Evolutionary conservation across 768 basidiomycete species (phyloP), one percentile per base, ranked within the genome.

Genomic region (Xerocomellus intermedius): DNA sequence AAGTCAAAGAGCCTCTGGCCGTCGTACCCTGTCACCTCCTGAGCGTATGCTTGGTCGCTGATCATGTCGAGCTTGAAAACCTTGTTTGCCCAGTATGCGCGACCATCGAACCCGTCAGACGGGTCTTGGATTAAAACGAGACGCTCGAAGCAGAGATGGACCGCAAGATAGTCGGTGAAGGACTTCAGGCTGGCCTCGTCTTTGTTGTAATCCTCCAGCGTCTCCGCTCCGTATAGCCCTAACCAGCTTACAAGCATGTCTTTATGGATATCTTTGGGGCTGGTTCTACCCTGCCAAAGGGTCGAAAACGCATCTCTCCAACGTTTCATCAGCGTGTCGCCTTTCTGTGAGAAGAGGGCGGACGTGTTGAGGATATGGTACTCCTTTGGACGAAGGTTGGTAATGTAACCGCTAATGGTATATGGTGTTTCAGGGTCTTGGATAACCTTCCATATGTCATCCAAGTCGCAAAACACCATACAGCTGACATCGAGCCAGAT

Each of bases 401-500:
- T 51, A 21, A 51, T 42, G 32, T 51, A 51, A 33, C 50, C 50
- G 12, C 50, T 32, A 41, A 51, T 42, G 8, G 50, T 42, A 26
- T 19, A 51, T 51, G 41, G 50, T 5, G 41, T 42, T 4, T 35
- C 5, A 21, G 50, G 41, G 22, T 51, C 32, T 51, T 50, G 30
- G 21, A 50, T 42, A n/a, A 50, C 22, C 10, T 42, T 17, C 50
- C 50, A 50, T 10, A 50, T 50, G 5, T 42, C 50, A 26, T 42
- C 32, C 32, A 51, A 35, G 41, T 51, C 32, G 10, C 50, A 33
- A 35, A 51, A 47, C 37, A 53, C 28, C 52, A 53, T 48, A 22
- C 52, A 53, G 19, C 38, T 9, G 44, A 53, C 52, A 22, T 48
- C 52, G 44, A 53, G 52, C 52, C 52, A 53, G 30, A 53, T 13